Conservation (phyloP, 176 grass and related monocot species). For the Paspalum notatum region DNA sequence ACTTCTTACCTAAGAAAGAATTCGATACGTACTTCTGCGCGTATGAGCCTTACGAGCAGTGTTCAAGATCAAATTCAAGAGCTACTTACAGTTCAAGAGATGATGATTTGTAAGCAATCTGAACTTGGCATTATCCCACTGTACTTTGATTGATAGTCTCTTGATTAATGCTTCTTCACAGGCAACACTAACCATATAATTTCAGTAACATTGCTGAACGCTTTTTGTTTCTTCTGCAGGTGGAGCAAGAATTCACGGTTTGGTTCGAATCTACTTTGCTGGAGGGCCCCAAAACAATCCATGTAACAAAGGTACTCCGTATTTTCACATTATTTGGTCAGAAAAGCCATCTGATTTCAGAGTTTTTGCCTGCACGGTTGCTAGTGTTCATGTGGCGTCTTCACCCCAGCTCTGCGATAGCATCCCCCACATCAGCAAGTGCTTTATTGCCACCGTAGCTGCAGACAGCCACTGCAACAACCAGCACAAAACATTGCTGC, state of each 20-base stretch:
- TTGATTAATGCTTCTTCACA: conserved; percentile 7
- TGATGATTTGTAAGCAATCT: conserved; percentile 80
- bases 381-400: conserved; percentile 14
- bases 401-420: conserved; percentile 4
- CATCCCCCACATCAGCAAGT: conserved; percentile 17
- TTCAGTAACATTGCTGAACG: background rate
- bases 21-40: conserved; percentile 87
- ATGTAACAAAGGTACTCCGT: conserved; percentile 59
- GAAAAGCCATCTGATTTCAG: conserved; percentile 2
- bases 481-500: conserved; percentile 5
- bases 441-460: conserved; percentile 7
- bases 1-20: conserved; percentile 78
- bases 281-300: conserved; percentile 68
- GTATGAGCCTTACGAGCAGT: conserved; percentile 81
- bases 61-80: conserved; percentile 71
- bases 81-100: conserved; percentile 93
- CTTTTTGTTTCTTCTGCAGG: conserved; percentile 43
- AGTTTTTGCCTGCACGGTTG: conserved; percentile 1
- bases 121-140: conserved; percentile 24
- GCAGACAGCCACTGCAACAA: conserved; percentile 12
- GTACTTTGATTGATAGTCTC: background rate
- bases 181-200: conserved; percentile 12
- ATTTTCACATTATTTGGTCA: conserved; percentile 9
- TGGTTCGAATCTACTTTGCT: conserved; percentile 68
- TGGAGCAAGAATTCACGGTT: conserved; percentile 64